Evolutionary conservation across 352 stramenopile species (phyloP).

Genomic region (Phytophthora citrophthora): DNA sequence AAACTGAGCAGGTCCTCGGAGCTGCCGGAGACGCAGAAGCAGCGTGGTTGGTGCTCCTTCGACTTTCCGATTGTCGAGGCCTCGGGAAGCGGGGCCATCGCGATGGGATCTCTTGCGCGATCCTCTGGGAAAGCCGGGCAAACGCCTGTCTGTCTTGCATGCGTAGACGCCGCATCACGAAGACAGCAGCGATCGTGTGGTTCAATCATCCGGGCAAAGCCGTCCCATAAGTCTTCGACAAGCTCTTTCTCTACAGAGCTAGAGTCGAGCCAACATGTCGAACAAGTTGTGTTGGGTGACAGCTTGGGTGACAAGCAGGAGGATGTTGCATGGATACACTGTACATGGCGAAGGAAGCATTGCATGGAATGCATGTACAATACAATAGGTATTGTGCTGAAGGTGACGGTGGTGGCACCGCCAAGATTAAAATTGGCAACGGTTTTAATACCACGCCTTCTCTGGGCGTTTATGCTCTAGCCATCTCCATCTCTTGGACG

Average conservation of each 20-base stretch:
- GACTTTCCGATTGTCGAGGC: slow-evolving; percentile 15
- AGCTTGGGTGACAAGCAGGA: not conserved
- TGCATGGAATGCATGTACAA: not conserved
- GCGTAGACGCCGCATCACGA: slow-evolving; percentile 18
- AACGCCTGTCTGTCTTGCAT: slow-evolving; percentile 30
- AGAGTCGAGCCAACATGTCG: slow-evolving; percentile 12
- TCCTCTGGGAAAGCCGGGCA: slow-evolving; percentile 25
- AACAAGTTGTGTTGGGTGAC: not conserved
- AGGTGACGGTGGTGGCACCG: not conserved
- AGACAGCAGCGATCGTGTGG: slow-evolving; percentile 12
- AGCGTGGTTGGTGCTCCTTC: slow-evolving; percentile 25
- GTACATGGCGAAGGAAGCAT: not conserved
- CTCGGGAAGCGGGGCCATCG: slow-evolving; percentile 12
- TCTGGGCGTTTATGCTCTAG: slow-evolving; percentile 15
- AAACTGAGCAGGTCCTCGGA: slow-evolving; percentile 23
- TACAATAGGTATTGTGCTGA: not conserved
- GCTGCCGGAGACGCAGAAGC: not conserved
- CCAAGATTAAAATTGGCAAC: not conserved
- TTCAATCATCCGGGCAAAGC: slow-evolving; percentile 20
- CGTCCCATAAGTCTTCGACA: slow-evolving; percentile 9
- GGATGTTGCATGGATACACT: slow-evolving; percentile 1
- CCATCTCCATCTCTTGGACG: no score
- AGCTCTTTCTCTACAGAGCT: slow-evolving; percentile 20
- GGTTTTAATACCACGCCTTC: slow-evolving; percentile 1
- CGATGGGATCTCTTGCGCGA: slow-evolving; percentile 23